phyloP scores from a whole-genome alignment of 768 basidiomycete genomes.

The Agaricus bisporus region DNA sequence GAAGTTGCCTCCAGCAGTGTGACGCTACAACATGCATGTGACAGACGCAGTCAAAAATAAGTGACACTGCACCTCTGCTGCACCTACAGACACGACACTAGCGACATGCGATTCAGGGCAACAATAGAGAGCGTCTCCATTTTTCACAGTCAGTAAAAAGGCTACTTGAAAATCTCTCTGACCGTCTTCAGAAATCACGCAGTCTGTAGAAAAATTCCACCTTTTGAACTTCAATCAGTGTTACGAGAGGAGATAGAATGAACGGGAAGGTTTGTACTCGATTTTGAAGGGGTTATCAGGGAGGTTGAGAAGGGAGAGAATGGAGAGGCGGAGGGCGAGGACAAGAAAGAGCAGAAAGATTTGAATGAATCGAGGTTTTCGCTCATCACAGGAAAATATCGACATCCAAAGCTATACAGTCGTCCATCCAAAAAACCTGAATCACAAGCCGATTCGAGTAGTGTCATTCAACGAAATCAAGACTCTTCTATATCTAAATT shows the following conservation, averaged over 20 bases:
- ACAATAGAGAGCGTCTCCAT: constrained; percentile 24
- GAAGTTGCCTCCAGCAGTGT: too few species aligned
- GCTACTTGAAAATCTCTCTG: not conserved
- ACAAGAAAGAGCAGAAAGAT: constrained; percentile 39
- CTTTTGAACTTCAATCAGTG: constrained; percentile 84
- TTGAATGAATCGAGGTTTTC: constrained; percentile 79
- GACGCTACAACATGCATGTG: too few species aligned
- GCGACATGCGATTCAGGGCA: constrained; percentile 26
- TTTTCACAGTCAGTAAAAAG: constrained; percentile 26
- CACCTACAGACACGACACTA: too few species aligned
- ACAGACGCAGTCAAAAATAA: too few species aligned
- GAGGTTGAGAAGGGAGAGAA: constrained; percentile 1
- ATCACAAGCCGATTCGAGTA: constrained; percentile 1
- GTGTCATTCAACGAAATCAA: constrained; percentile 56
- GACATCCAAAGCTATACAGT: constrained; percentile 68
- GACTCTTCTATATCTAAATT: constrained; percentile 51
- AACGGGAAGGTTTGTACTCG: constrained; percentile 75
- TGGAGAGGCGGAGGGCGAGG: constrained; percentile 13
- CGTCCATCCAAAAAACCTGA: constrained; percentile 11
- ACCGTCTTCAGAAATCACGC: constrained; percentile 55
- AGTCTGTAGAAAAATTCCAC: constrained; percentile 80
- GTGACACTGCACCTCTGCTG: too few species aligned
- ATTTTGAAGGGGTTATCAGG: constrained; percentile 57
- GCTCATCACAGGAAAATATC: constrained; percentile 78
- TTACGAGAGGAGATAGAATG: constrained; percentile 63